Evolutionary conservation across 306 rosid species (phyloP).

Genomic region (Sophora flavescens): DNA sequence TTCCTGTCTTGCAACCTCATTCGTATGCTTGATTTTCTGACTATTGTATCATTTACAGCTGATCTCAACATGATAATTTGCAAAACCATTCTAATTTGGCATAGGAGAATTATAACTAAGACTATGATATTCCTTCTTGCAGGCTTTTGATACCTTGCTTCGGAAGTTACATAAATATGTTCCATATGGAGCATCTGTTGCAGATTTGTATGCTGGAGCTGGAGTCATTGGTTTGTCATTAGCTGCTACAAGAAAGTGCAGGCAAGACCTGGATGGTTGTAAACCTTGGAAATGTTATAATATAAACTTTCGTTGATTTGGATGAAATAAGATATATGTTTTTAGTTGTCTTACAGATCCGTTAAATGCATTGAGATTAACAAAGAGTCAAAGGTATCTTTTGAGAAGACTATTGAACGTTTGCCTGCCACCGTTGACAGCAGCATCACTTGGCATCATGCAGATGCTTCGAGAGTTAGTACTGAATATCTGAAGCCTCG

Average conservation of each 20-base stretch:
- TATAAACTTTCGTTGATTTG: slow-evolving; percentile 33
- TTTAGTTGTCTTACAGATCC: slow-evolving; percentile 62
- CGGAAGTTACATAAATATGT: slow-evolving; percentile 89
- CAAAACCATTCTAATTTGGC: neutral
- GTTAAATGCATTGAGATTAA: slow-evolving; percentile 93
- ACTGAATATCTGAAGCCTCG: slow-evolving; percentile 43
- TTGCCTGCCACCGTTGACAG: slow-evolving; percentile 67
- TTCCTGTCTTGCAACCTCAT: slow-evolving; percentile 34
- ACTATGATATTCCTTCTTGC: slow-evolving; percentile 38
- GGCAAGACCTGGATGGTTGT: slow-evolving; percentile 65
- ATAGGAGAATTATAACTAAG: neutral
- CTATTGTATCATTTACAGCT: neutral
- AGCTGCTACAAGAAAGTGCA: slow-evolving; percentile 92
- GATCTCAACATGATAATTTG: slow-evolving; percentile 9
- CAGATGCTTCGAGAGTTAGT: slow-evolving; percentile 85
- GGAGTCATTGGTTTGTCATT: slow-evolving; percentile 95
- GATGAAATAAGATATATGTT: slow-evolving; percentile 1
- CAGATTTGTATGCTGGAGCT: slow-evolving; percentile 96
- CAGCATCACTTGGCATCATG: slow-evolving; percentile 93
- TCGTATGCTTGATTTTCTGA: neutral
- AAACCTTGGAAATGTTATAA: slow-evolving; percentile 15
- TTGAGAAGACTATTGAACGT: slow-evolving; percentile 88
- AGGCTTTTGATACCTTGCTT: slow-evolving; percentile 91
- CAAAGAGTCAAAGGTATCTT: slow-evolving; percentile 87
- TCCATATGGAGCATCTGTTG: slow-evolving; percentile 85